Evolutionary conservation across 2,329 filamentous ascomycete species (phyloP).

Genomic region (Colletotrichum spaethianum): DNA sequence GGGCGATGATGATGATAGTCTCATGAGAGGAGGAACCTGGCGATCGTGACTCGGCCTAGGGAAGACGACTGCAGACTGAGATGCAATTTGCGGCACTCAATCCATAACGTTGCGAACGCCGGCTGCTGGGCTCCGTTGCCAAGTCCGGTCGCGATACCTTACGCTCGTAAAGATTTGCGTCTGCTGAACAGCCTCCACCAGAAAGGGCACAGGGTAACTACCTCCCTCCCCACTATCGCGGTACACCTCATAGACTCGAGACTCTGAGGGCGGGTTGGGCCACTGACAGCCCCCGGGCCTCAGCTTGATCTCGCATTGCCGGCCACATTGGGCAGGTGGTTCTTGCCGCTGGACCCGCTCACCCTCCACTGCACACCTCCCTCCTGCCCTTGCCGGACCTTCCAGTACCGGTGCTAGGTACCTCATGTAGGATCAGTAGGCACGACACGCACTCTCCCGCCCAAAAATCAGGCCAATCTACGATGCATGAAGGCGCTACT

Average conservation of each 20-base stretch:
- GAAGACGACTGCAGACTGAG: neutral
- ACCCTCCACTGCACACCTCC: neutral
- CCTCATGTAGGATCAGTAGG: neutral
- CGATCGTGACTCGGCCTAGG: neutral
- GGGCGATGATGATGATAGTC: neutral
- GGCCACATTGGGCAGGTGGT: constrained; percentile 29
- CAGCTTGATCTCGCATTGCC: constrained; percentile 27
- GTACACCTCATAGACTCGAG: neutral
- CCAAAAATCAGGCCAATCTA: neutral
- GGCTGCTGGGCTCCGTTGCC: neutral
- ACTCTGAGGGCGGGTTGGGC: neutral
- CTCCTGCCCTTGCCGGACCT: too few species aligned
- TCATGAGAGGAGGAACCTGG: neutral
- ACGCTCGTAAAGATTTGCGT: neutral
- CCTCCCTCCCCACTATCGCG: neutral
- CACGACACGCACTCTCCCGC: neutral
- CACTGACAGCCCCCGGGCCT: neutral
- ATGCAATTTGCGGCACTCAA: neutral
- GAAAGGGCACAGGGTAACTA: neutral
- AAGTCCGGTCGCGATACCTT: neutral
- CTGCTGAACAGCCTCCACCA: neutral
- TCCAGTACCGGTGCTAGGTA: neutral
- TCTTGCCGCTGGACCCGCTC: neutral
- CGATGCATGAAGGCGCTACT: constrained; percentile 1
- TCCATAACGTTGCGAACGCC: neutral